phyloP scores from a whole-genome alignment of 2,329 filamentous ascomycete genomes.

The Venturia effusa region DNA sequence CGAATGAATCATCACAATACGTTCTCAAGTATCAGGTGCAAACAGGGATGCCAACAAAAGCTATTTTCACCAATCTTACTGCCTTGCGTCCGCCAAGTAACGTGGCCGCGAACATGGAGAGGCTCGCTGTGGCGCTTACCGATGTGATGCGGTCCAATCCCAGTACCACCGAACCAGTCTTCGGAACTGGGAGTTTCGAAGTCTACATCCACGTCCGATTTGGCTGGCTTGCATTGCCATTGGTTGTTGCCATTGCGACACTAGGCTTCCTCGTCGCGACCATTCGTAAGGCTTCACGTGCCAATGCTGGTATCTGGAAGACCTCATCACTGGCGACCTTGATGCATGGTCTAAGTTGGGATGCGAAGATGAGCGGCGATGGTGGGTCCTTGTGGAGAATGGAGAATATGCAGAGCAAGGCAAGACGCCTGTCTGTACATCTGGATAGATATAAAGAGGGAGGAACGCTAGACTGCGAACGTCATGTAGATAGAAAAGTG shows the following conservation, averaged over 20 bases:
- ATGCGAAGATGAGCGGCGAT: background rate
- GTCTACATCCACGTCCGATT: no score
- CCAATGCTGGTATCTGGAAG: slow-evolving; percentile 22
- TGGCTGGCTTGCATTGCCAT: no score
- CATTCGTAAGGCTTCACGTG: no score
- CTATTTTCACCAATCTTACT: background rate
- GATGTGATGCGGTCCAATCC: no score
- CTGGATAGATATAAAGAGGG: slow-evolving; percentile 1
- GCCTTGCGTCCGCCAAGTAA: background rate
- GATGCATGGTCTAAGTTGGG: background rate
- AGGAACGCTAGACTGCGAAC: background rate
- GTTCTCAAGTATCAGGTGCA: background rate
- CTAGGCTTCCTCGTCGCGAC: no score
- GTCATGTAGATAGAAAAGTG: background rate
- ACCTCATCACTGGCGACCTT: slow-evolving; percentile 22
- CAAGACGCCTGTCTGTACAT: background rate
- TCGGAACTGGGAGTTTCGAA: no score
- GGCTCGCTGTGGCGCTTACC: no score
- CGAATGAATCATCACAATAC: slow-evolving; percentile 2
- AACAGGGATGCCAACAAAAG: background rate
- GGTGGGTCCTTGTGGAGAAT: background rate
- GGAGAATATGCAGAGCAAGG: slow-evolving; percentile 1
- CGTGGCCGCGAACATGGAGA: no score
- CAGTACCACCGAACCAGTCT: no score
- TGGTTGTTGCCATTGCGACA: no score